Percentiles rank a stretch among this genome's conserved stretches.
These are phyloP conservation scores for Cladosporium sphaerospermum DNA, from an alignment of 2,329 filamentous ascomycete genomes.

Conservation along the genomic window DNA sequence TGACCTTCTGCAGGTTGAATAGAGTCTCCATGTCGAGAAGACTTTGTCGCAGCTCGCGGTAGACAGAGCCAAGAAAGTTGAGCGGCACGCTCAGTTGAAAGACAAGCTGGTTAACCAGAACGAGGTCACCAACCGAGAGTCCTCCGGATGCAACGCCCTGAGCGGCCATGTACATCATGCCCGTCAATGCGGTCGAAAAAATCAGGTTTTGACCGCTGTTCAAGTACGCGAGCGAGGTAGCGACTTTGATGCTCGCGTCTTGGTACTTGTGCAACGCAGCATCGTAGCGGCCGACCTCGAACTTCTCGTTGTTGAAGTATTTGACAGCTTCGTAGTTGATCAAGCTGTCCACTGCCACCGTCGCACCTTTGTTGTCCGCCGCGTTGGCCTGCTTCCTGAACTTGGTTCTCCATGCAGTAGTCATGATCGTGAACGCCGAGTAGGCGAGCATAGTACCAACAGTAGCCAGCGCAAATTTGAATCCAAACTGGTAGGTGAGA, in stretches of 20 bases:
- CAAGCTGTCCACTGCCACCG: constrained; percentile 88
- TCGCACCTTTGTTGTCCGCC: constrained; percentile 91
- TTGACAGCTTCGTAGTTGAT: constrained; percentile 99
- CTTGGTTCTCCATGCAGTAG: constrained; percentile 94
- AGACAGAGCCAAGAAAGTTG: constrained; percentile 97
- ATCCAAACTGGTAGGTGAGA: constrained; percentile 90
- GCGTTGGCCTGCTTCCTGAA: constrained; percentile 93
- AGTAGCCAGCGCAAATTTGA: constrained; percentile 86
- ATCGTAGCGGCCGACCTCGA: constrained; percentile 86
- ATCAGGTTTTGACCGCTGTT: constrained; percentile 97
- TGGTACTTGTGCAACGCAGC: constrained; percentile 80
- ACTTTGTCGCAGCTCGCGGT: constrained; percentile 89
- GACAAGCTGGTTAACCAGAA: constrained; percentile 98
- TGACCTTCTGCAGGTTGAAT: constrained; percentile 95
- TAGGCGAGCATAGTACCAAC: constrained; percentile 87
- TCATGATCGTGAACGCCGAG: constrained; percentile 93
- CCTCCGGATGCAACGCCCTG: constrained; percentile 76
- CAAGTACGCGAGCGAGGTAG: constrained; percentile 83
- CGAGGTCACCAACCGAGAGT: constrained; percentile 88
- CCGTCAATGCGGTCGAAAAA: constrained; percentile 86
- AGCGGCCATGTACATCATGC: constrained; percentile 97
- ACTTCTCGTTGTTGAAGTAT: constrained; percentile 98
- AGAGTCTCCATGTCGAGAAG: constrained; percentile 97
- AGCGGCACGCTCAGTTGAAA: constrained; percentile 95
- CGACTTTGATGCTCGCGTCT: constrained; percentile 91